Conservation (phyloP, 805 yeast species). For the Wickerhamiella slavikovae region DNA sequence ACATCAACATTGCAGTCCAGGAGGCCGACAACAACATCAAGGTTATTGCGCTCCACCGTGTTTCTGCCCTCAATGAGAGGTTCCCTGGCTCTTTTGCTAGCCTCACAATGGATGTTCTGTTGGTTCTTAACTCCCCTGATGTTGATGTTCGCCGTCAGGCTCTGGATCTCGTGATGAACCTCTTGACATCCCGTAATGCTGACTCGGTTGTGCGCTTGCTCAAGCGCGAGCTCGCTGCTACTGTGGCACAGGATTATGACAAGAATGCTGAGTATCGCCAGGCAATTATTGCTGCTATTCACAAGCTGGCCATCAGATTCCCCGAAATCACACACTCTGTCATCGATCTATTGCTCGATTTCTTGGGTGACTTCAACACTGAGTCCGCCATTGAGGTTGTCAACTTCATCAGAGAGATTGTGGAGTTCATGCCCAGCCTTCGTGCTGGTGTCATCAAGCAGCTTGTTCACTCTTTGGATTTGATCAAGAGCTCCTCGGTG, state of each 20-base stretch:
- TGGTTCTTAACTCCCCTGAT: conserved; percentile 75
- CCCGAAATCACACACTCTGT: conserved; percentile 83
- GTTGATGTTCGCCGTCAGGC: conserved; percentile 81
- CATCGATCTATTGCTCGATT: conserved; percentile 70
- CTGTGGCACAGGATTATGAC: conserved; percentile 45
- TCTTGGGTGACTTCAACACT: conserved; percentile 62
- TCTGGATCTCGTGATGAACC: conserved; percentile 57
- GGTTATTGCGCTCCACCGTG: conserved; percentile 73
- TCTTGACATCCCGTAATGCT: conserved; percentile 72
- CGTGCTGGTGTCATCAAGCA: conserved; percentile 43
- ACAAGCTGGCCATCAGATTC: conserved; percentile 69
- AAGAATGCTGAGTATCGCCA: conserved; percentile 75
- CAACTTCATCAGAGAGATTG: conserved; percentile 81
- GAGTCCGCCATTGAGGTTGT: conserved; percentile 77
- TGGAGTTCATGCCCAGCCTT: conserved; percentile 72
- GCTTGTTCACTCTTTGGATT: conserved; percentile 39
- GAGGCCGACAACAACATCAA: conserved; percentile 94
- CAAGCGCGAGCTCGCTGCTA: conserved; percentile 71
- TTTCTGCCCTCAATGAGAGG: conserved; percentile 48
- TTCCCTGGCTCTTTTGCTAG: conserved; percentile 75
- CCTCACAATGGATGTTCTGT: conserved; percentile 63
- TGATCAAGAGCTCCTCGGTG: conserved; percentile 70
- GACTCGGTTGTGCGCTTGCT: conserved; percentile 83
- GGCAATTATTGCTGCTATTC: conserved; percentile 69
- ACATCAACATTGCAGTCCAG: conserved; percentile 71